Evolutionary conservation across 2,329 filamentous ascomycete genomes (phyloP).

Genomic region (Aspergillus quadricinctus): DNA sequence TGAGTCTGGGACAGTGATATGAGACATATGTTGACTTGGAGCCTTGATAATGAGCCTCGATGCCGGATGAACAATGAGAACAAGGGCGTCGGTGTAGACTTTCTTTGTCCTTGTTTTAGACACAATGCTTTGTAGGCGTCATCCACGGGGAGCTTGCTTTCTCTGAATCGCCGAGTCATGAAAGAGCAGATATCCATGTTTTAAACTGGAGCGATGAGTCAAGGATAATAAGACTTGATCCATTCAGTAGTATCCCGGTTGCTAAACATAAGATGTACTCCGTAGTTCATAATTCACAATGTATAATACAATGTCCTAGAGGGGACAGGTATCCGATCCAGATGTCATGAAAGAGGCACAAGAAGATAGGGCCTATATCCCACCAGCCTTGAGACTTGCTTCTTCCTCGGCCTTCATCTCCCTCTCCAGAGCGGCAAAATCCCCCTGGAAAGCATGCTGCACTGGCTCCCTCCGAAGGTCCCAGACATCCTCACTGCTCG

Average conservation of each 20-base stretch:
- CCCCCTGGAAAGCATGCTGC: conserved; percentile 44
- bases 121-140: background rate
- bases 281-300: background rate
- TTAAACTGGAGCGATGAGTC: background rate
- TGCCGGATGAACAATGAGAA: background rate
- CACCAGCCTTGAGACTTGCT: conserved; percentile 26
- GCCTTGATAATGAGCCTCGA: background rate
- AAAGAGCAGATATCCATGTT: background rate
- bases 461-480: conserved; percentile 63
- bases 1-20: background rate
- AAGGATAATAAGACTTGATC: background rate
- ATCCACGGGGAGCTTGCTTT: background rate
- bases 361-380: conserved; percentile 5
- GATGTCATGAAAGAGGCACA: background rate
- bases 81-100: background rate
- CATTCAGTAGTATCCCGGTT: background rate
- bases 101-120: background rate
- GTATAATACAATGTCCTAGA: conserved; percentile 1
- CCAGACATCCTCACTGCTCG: conserved; percentile 90
- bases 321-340: conserved; percentile 4
- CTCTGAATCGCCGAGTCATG: background rate
- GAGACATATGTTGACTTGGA: background rate
- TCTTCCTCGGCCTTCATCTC: conserved; percentile 42
- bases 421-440: conserved; percentile 40
- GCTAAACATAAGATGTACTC: background rate